Percentiles rank a stretch among this genome's conserved stretches.
These are phyloP conservation scores for Debaryomyces hansenii DNA, from an alignment of 805 yeast species.

Conservation along the genomic window DNA sequence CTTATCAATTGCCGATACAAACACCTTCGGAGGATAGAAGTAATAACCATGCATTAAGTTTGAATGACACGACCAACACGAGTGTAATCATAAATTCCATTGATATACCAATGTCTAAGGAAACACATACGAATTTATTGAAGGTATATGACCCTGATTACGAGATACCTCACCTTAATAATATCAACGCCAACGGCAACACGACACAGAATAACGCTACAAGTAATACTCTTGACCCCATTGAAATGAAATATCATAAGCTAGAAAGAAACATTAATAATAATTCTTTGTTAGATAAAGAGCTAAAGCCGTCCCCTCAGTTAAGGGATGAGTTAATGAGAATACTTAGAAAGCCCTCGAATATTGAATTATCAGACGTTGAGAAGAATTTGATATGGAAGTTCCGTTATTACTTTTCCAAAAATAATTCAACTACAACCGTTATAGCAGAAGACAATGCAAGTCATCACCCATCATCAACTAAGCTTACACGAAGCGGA, in stretches of 20 bases:
- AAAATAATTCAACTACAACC: slow-evolving; percentile 33
- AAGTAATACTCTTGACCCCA: slow-evolving; percentile 56
- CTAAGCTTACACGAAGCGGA: slow-evolving; percentile 48
- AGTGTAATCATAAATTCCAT: slow-evolving; percentile 34
- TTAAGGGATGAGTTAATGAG: slow-evolving; percentile 69
- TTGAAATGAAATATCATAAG: slow-evolving; percentile 82
- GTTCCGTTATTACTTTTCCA: slow-evolving; percentile 69
- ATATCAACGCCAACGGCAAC: neutral
- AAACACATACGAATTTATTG: neutral
- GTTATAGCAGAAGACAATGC: slow-evolving; percentile 3
- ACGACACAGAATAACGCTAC: slow-evolving; percentile 1
- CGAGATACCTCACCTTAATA: slow-evolving; percentile 10
- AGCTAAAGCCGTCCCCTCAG: slow-evolving; percentile 84
- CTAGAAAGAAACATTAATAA: slow-evolving; percentile 78
- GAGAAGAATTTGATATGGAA: slow-evolving; percentile 91
- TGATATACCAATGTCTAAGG: slow-evolving; percentile 26
- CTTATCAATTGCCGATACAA: slow-evolving; percentile 9
- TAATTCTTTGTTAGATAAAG: slow-evolving; percentile 74
- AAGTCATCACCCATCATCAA: slow-evolving; percentile 1
- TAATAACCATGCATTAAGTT: neutral
- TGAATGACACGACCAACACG: slow-evolving; percentile 22
- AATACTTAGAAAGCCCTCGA: slow-evolving; percentile 78
- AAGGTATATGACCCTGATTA: slow-evolving; percentile 49
- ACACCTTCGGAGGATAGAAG: neutral
- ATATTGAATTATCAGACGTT: slow-evolving; percentile 73